phyloP scores from a whole-genome alignment of 768 basidiomycete species.

The Lenzites betulinus region DNA sequence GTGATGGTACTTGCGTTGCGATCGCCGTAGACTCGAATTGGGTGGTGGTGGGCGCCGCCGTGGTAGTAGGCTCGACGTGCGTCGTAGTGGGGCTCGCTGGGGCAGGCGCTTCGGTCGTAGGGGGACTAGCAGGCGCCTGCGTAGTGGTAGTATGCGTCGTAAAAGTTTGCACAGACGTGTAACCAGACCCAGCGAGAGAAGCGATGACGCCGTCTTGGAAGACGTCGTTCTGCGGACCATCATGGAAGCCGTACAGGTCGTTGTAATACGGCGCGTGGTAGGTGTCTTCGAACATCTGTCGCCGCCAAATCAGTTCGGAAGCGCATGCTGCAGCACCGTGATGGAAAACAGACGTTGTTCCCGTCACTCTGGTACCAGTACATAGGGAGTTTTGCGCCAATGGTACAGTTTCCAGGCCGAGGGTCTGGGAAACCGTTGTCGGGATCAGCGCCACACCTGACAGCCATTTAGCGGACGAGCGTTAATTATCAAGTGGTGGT shows the following conservation, averaged over 20 bases:
- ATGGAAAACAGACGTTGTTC: slow-evolving; percentile 39
- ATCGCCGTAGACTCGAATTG: background rate
- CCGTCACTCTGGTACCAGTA: slow-evolving; percentile 44
- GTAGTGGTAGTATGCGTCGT: background rate
- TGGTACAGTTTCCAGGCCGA: slow-evolving; percentile 39
- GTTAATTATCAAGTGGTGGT: background rate
- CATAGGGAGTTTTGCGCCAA: slow-evolving; percentile 40
- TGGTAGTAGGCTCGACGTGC: background rate
- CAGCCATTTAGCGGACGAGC: background rate
- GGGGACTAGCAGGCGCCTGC: background rate
- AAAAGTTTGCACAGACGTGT: background rate
- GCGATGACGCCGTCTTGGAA: slow-evolving; percentile 32
- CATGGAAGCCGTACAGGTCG: slow-evolving; percentile 39
- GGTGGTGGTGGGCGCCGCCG: background rate
- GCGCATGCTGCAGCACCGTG: background rate
- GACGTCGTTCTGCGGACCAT: slow-evolving; percentile 49
- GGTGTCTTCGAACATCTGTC: slow-evolving; percentile 36
- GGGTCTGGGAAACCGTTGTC: slow-evolving; percentile 21
- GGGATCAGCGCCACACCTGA: slow-evolving; percentile 38
- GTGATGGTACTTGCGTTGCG: too few species aligned
- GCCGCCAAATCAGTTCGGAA: background rate
- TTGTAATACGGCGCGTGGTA: slow-evolving; percentile 39
- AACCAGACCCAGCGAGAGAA: slow-evolving; percentile 8
- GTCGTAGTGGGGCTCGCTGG: background rate
- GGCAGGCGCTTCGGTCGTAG: background rate